Base-by-base conservation (phyloP, 352 stramenopile species). In the Poterioochromonas sp. region DNA sequence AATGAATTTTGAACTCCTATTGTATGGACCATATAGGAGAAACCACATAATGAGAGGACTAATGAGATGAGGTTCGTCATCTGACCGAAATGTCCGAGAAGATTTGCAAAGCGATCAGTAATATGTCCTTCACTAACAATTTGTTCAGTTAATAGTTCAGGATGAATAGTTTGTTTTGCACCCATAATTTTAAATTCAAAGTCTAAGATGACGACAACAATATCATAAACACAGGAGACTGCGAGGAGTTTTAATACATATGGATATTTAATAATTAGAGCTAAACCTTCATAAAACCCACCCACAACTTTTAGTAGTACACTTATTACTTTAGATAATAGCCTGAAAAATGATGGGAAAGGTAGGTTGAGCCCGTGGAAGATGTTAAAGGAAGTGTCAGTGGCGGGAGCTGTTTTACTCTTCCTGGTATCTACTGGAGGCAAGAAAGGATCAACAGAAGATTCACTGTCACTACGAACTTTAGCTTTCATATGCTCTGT, bases 181-280 rank as follows among this genome's bases (percentile, higher is more conserved):
- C 87, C 86, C 20, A 91, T 79, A n/a, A 91, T 77, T 76, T 92
- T 92, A 85, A 93, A 89, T 79, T 91, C 83, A 80, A 90, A 93
- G 81, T 93, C 87, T 32, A 93, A 82, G 51, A 90, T 87, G 8
- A 88, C 92, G 29, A 93, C 81, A 18, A 85, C 80, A 51, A 93
- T 81, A 81, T 92, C 87, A 78, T 91, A 92, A 1, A 92, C 80
- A 76, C 87, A 90, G 0, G 85, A 90, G 40, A 90, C 84, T 39
- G 82, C 84, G n/a, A 92, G 74, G 37, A 92, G 84, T 35, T 88
- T 79, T 40, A 87, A 68, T 0, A 92, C 80, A 81, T 91, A 92
- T 39, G 83, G 82, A 76, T 90, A 80, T 35, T 81, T 34, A 22
- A 89, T 79, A 43, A 92, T 89, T 3, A 89, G 74, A 49, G 84